Evolutionary conservation across 805 yeast genomes (phyloP), one percentile per base, ranked within the genome.

Genomic region (Candida loeiensis): DNA sequence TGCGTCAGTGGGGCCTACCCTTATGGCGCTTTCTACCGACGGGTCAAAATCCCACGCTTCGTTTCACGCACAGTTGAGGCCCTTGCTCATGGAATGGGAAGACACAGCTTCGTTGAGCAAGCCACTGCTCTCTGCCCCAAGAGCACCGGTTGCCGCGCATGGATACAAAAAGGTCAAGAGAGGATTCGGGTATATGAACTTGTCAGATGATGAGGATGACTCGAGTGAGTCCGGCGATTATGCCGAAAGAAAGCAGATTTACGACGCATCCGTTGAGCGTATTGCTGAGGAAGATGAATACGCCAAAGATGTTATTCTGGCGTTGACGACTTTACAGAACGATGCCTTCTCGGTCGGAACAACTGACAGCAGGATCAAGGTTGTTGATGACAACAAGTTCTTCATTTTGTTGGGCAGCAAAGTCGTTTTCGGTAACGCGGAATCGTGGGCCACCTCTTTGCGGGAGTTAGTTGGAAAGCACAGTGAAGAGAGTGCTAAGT

Each of bases 101-200:
- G 16, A 25, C 13, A 22, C 28, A 3, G 20, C 21, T 2, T n/a
- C 15, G 3, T 17, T 27, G 32, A 25, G n/a, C n/a, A 14, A 22
- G 7, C 31, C 22, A 25, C 8, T 11, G 15, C 18, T 26, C 12
- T 12, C 7, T 6, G 32, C 22, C 14, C 26, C 26, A 20, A 5
- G 4, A 33, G 22, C 12, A 26, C 33, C 33, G n/a, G 13, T 6
- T 8, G 33, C 13, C 13, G 18, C 6, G 4, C 25, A 22, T 7
- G 44, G 41, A 5, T 47, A 47, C 29, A 29, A 20, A 3, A 57
- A 49, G 35, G 62, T 63, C 2, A 43, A 37, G 8, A 44, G 40
- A 27, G 68, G 68, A 3, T 63, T 59, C 43, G 68, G 68, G 1
- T 62, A 48, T 40, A 38, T 61, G 9, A 59, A 54, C 21, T 34